Evolutionary conservation across 75 land plant genomes (phyloP).

Genomic region (Isoetes taiwanensis): DNA sequence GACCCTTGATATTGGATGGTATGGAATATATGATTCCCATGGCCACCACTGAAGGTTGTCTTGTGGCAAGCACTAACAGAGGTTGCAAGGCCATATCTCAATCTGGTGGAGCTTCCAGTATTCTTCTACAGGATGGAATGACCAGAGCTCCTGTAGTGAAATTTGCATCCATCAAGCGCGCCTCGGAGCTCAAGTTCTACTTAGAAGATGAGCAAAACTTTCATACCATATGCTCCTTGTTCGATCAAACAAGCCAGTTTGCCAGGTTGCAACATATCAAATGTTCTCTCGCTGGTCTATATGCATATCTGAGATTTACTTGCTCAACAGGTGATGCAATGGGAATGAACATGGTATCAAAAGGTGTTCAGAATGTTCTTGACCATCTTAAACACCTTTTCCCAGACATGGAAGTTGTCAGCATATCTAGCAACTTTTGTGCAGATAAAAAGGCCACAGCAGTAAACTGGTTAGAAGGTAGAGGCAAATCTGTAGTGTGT

Average conservation of each 20-base stretch:
- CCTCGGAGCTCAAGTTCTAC: conserved; percentile 62
- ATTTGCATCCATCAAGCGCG: conserved; percentile 35
- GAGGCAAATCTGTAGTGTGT: conserved; percentile 28
- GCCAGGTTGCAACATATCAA: conserved; percentile 58
- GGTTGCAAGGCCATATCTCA: conserved; percentile 63
- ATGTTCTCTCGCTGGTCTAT: conserved; percentile 67
- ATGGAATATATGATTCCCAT: conserved; percentile 51
- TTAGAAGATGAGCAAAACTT: conserved; percentile 58
- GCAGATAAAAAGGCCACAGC: conserved; percentile 28
- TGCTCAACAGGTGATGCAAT: conserved; percentile 92
- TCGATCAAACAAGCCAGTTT: conserved; percentile 82
- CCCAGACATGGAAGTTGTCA: conserved; percentile 75
- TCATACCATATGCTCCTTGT: conserved; percentile 37
- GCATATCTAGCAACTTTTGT: conserved; percentile 61
- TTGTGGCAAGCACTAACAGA: conserved; percentile 73
- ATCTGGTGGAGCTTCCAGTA: conserved; percentile 52
- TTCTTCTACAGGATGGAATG: conserved; percentile 53
- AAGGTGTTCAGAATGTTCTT: conserved; percentile 78
- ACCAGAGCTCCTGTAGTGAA: conserved; percentile 74
- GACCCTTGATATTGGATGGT: conserved; percentile 60
- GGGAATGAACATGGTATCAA: conserved; percentile 98
- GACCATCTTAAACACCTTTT: conserved; percentile 53
- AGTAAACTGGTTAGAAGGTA: conserved; percentile 28
- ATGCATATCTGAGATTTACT: conserved; percentile 59
- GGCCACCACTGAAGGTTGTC: conserved; percentile 83